These are phyloP conservation scores for Grigorovia transvaalensis DNA, from an alignment of 805 yeast genomes.

Conservation along the genomic window DNA sequence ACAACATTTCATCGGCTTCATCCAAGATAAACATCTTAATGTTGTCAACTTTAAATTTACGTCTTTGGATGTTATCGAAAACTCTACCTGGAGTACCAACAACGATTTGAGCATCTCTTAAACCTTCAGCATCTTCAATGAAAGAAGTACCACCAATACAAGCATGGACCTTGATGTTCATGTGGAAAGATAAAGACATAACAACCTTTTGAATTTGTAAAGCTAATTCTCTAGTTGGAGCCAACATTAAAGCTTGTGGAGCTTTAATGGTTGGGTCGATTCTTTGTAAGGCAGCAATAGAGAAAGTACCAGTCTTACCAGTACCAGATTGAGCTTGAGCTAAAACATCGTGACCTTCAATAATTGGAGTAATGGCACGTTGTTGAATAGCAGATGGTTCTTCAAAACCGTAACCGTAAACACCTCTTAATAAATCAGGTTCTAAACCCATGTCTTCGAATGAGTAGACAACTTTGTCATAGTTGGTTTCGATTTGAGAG, in stretches of 20 bases:
- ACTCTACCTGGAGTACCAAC: conserved; percentile 99
- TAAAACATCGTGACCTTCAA: conserved; percentile 86
- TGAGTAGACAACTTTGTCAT: conserved; percentile 76
- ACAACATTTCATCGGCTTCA: conserved; percentile 96
- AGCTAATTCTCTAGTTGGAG: conserved; percentile 97
- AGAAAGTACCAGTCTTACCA: conserved; percentile 97
- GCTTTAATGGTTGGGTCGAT: conserved; percentile 62
- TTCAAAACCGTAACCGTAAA: conserved; percentile 88
- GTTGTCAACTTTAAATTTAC: conserved; percentile 69
- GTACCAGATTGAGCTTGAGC: conserved; percentile 99
- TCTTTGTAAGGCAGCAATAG: conserved; percentile 68
- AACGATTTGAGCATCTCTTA: conserved; percentile 78
- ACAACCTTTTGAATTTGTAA: conserved; percentile 92
- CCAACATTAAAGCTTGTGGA: conserved; percentile 87
- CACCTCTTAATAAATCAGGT: conserved; percentile 50
- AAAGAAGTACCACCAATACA: conserved; percentile 95
- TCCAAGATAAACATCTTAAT: conserved; percentile 92
- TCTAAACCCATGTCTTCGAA: conserved; percentile 75
- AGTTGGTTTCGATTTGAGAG: conserved; percentile 83
- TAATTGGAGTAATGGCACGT: conserved; percentile 92
- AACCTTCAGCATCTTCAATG: conserved; percentile 77
- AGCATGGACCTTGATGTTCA: conserved; percentile 88
- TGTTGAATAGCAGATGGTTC: conserved; percentile 96
- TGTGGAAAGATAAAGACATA: conserved; percentile 77
- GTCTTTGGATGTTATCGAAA: conserved; percentile 86